Percentiles rank a stretch among this genome's conserved stretches.
These are phyloP conservation scores for Colletotrichum orchidophilum DNA, from an alignment of 2,329 filamentous ascomycete genomes.

Conservation along the genomic window DNA sequence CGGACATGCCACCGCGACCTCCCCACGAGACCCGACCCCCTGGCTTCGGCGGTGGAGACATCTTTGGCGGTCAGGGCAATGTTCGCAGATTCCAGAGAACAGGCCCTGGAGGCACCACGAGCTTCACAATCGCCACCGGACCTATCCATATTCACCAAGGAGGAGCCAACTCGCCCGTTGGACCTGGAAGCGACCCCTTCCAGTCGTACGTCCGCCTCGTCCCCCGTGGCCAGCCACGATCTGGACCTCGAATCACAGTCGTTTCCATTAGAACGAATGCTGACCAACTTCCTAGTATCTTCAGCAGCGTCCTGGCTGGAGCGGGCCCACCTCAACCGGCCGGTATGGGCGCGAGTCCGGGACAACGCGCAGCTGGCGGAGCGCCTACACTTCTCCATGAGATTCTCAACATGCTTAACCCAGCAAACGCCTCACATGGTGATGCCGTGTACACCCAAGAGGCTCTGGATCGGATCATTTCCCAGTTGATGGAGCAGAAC, in stretches of 20 bases:
- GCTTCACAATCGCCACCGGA: conserved; percentile 58
- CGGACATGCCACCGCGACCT: conserved; percentile 23
- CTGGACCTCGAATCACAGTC: conserved; percentile 32
- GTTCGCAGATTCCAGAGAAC: conserved; percentile 50
- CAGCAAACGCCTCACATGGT: conserved; percentile 65
- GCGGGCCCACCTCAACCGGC: conserved; percentile 46
- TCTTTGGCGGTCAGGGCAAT: conserved; percentile 42
- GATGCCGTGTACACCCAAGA: conserved; percentile 93
- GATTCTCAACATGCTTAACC: conserved; percentile 64
- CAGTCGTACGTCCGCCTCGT: conserved; percentile 53
- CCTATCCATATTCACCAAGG: conserved; percentile 40
- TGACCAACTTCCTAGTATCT: conserved; percentile 54
- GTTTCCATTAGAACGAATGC: conserved; percentile 35
- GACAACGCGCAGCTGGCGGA: conserved; percentile 8
- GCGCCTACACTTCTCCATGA: conserved; percentile 54
- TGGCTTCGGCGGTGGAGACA: conserved; percentile 30
- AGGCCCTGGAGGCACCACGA: conserved; percentile 52
- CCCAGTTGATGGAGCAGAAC: conserved; percentile 87
- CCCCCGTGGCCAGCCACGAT: conserved; percentile 15
- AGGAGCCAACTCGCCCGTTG: conserved; percentile 22
- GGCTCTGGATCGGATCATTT: conserved; percentile 87
- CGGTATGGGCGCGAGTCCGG: conserved; percentile 29
- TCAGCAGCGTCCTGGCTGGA: conserved; percentile 55
- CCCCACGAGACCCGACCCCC: conserved; percentile 32
- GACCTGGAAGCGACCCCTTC: conserved; percentile 50